These are phyloP conservation scores for Hyparrhenia diplandra DNA, from an alignment of 176 grass and related monocot species.

Conservation along the genomic window DNA sequence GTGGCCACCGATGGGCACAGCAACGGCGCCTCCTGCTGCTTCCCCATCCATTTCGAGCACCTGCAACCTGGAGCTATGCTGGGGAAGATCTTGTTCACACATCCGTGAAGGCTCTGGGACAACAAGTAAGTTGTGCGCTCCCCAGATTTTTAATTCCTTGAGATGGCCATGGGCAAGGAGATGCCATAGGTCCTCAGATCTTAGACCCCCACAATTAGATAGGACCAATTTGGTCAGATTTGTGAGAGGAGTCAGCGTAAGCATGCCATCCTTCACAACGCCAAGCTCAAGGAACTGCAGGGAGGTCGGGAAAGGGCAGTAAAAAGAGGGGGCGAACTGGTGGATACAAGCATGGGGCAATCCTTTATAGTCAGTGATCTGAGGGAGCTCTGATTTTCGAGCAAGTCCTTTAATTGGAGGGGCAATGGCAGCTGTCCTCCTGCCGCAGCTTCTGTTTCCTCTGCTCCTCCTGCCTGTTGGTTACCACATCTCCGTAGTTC, in stretches of 20 bases:
- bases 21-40: too few species aligned
- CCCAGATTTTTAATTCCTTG: fast-evolving
- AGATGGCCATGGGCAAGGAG: background rate
- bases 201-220: background rate
- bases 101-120: too few species aligned
- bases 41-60: background rate
- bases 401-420: background rate
- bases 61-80: background rate
- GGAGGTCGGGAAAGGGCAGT: too few species aligned
- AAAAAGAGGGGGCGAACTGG: too few species aligned
- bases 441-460: too few species aligned
- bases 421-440: background rate
- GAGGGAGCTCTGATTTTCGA: background rate
- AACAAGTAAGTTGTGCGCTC: background rate
- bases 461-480: too few species aligned
- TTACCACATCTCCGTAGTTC: background rate
- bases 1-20: background rate
- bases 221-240: background rate
- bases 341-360: background rate
- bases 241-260: background rate
- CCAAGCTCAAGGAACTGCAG: too few species aligned
- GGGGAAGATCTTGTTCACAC: background rate
- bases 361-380: background rate
- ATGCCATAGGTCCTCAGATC: background rate
- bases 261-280: background rate